Percentiles rank a stretch among this genome's conserved stretches.
Evolutionary conservation across 2,329 filamentous ascomycete species (phyloP).

Genomic region (Lasiodiplodia citricola): DNA sequence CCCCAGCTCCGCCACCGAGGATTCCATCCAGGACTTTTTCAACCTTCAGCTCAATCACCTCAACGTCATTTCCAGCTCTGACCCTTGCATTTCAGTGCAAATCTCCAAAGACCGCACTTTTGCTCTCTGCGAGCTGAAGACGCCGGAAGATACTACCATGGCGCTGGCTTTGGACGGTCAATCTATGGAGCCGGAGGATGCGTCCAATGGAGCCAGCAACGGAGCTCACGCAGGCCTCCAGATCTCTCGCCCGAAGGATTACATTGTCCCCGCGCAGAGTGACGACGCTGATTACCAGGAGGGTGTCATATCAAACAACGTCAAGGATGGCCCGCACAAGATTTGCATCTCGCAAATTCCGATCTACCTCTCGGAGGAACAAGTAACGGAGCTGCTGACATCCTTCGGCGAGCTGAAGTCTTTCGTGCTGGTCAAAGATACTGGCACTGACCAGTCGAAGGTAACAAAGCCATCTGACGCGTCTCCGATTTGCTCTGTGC

Average conservation of each 20-base stretch:
- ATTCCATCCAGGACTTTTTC: constrained; percentile 81
- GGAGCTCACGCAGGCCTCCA: constrained; percentile 65
- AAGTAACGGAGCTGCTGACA: constrained; percentile 86
- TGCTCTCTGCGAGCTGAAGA: constrained; percentile 90
- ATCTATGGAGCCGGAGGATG: constrained; percentile 77
- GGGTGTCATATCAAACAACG: constrained; percentile 77
- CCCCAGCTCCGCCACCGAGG: constrained; percentile 73
- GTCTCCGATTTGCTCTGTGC: constrained; percentile 26
- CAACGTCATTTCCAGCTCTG: constrained; percentile 82
- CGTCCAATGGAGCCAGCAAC: constrained; percentile 58
- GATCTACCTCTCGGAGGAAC: constrained; percentile 84
- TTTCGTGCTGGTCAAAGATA: constrained; percentile 88
- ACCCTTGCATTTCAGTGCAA: constrained; percentile 85
- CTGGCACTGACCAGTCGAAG: constrained; percentile 80
- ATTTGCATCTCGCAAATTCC: constrained; percentile 92
- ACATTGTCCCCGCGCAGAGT: constrained; percentile 83
- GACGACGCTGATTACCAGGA: constrained; percentile 77
- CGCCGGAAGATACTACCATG: constrained; percentile 84
- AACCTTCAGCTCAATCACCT: constrained; percentile 96
- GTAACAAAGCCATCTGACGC: constrained; percentile 55
- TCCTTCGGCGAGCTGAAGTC: constrained; percentile 93
- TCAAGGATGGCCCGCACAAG: constrained; percentile 94
- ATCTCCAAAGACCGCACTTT: constrained; percentile 80
- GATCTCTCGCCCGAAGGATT: constrained; percentile 91
- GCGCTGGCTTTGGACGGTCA: constrained; percentile 90